Evolutionary conservation across 208 protist genomes (phyloP), one percentile per base, ranked within the genome.

Genomic region (Crithidia expoeki): DNA sequence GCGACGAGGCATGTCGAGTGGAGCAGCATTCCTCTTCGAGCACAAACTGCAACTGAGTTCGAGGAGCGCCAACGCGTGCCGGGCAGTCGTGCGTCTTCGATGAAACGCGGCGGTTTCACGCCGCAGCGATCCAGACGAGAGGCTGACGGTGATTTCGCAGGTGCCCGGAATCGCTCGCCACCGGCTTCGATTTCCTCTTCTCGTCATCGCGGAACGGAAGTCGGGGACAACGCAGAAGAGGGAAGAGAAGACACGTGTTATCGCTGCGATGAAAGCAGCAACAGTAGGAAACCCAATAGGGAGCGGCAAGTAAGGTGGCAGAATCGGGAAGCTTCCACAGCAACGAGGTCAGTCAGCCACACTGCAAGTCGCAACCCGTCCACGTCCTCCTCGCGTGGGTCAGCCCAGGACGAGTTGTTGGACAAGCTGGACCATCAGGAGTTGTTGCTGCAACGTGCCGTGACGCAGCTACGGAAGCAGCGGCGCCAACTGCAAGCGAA

Each of bases 351-450:
- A 16, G 0, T 17, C 10, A 61, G 47, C 25, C 61, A 19, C 4
- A 63, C 51, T n/a, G 17, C 21, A 34, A 75, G 69, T 55, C 63
- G 56, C 7, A 12, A 53, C 32, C 56, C 72, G 4, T 60, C 57
- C 7, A 27, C 25, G n/a, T 40, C 56, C 12, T 72, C 72, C 4
- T 47, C 42, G 21, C 36, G 51, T 9, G 66, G 40, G 10, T 68
- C 62, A 17, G 76, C 71, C 19, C 58, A 76, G 47, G 52, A 67
- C 33, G 55, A 71, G 23, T 33, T 83, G 28, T 14, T 71, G 36
- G 34, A 64, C 30, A 50, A 64, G n/a, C 71, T 90, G 44, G 57
- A 55, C 14, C 49, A 42, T 0, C 61, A 86, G 47, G 78, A 72
- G 33, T 25, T 66, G 1, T 12, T 64, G 46, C 74, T 86, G 34